These are phyloP conservation scores for Aspergillus calidoustus DNA, from an alignment of 2,329 filamentous ascomycete genomes.

Conservation along the genomic window DNA sequence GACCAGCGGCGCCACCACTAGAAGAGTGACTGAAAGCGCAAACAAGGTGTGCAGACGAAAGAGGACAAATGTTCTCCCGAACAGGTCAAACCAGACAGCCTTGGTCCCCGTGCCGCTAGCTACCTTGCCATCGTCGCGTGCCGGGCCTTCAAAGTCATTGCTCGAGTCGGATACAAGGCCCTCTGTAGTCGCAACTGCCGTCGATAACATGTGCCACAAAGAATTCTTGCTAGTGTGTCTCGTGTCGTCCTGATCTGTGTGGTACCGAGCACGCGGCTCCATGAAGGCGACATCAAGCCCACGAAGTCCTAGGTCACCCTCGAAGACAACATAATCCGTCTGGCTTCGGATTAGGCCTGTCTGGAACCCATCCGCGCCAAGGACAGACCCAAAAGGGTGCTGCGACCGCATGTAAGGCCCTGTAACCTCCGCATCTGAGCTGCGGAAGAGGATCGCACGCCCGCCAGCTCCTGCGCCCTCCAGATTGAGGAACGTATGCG, in stretches of 20 bases:
- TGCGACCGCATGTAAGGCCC: conserved; percentile 72
- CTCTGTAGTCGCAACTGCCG: conserved; percentile 74
- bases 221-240: conserved; percentile 69
- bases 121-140: conserved; percentile 63
- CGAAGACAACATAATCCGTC: conserved; percentile 88
- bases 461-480: conserved; percentile 94
- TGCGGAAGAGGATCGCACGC: conserved; percentile 82
- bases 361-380: conserved; percentile 84
- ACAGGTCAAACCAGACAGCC: conserved; percentile 93
- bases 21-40: conserved; percentile 80
- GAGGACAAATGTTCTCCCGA: conserved; percentile 77
- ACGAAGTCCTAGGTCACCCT: conserved; percentile 75
- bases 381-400: conserved; percentile 81
- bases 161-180: conserved; percentile 71
- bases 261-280: conserved; percentile 82
- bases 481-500: conserved; percentile 89
- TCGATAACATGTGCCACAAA: conserved; percentile 95
- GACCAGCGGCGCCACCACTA: conserved; percentile 77
- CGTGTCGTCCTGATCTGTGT: conserved; percentile 86
- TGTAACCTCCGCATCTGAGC: conserved; percentile 84
- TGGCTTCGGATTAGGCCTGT: conserved; percentile 77
- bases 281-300: conserved; percentile 94
- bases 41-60: conserved; percentile 84
- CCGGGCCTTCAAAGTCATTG: conserved; percentile 66
- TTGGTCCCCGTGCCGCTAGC: conserved; percentile 68